A percentile compares a stretch with the other conserved stretches of the same genome.
phyloP scores from a whole-genome alignment of 1,139 yeast genomes.

The Tardiomyces blankii region DNA sequence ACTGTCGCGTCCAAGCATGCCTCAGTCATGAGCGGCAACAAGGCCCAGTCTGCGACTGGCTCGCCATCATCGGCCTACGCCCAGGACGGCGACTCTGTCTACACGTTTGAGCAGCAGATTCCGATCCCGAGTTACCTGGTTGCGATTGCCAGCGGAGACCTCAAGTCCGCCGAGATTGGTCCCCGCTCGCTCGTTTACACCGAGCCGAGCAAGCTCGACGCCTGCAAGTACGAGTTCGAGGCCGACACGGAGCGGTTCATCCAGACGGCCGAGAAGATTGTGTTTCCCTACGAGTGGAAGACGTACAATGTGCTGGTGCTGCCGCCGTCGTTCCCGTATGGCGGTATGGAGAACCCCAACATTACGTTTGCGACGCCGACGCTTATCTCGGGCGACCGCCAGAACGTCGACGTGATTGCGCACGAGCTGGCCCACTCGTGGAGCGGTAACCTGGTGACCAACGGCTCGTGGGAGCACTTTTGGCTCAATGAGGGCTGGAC shows the following conservation, averaged over 20 bases:
- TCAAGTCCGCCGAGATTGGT: conserved; percentile 59
- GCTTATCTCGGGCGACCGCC: conserved; percentile 72
- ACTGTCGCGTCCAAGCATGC: conserved; percentile 53
- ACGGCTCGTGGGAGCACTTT: conserved; percentile 86
- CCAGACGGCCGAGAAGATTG: conserved; percentile 64
- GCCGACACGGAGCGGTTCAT: conserved; percentile 72
- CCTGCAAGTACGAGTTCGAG: conserved; percentile 70
- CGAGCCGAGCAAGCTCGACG: conserved; percentile 59
- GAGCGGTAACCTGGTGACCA: conserved; percentile 86
- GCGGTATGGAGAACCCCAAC: conserved; percentile 94
- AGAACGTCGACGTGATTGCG: conserved; percentile 80
- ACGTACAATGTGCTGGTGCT: conserved; percentile 71
- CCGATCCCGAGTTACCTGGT: conserved; percentile 82
- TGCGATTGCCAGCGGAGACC: conserved; percentile 79
- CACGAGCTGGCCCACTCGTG: conserved; percentile 91
- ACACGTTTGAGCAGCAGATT: conserved; percentile 54
- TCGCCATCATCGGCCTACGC: conserved; percentile 7
- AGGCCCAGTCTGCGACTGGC: conserved; percentile 11
- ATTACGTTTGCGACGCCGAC: conserved; percentile 90
- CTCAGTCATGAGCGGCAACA: conserved; percentile 61
- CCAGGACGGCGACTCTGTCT: conserved; percentile 16
- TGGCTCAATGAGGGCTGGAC: conserved; percentile 98
- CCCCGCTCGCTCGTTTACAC: conserved; percentile 78
- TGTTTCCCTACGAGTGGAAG: conserved; percentile 81
- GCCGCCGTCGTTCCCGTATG: conserved; percentile 82